Evolutionary conservation across 2,329 filamentous ascomycete species (phyloP), one percentile per base, ranked within the genome.

Genomic region (Aspergillus costaricaensis): DNA sequence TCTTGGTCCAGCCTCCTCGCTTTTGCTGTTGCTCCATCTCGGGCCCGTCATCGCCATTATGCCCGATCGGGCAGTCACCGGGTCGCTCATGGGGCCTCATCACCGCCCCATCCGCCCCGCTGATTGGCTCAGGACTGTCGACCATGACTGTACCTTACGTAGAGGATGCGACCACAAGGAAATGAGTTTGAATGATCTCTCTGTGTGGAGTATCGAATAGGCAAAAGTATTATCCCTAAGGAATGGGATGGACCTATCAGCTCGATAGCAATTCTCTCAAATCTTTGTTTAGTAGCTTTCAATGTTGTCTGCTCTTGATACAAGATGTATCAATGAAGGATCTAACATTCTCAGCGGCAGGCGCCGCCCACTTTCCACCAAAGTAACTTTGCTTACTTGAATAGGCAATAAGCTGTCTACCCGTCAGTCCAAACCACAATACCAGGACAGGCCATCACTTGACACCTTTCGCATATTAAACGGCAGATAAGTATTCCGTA

Each of bases 1-100:
- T 36, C 62, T 56, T 65, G 59, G 61, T 57, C 65, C 65, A 66
- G 63, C 65, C 65, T 62, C 65, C 56, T 58, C 56, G 44, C 50
- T 64, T 64, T 63, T 41, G 27, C 25, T 43, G 48, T 25, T 47
- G 30, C 49, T 38, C 27, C 27, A 23, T 32, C 32, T 55, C 52
- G 52, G 52, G 17, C 8, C 25, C 50, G 38, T 41, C 27, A 51
- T 44, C 56, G 58, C 25, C 43, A 53, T 59, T 55, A 59, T 32
- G 47, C 59, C 51, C 59, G 36, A 61, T 55, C 39, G 51, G 55
- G 59, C 50, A 55, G 55, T 23, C 36, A 47, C 15, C 47, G 21
- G 53, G 39, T n/a, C 39, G 49, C 21, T n/a, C 49, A 17, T 17
- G 47, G 44, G 32, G 32, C 12, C 32, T 36, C 32, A 36, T 36